Evolutionary conservation across 2,329 filamentous ascomycete genomes (phyloP).

Genomic region (Dryadomyces sulphureus): DNA sequence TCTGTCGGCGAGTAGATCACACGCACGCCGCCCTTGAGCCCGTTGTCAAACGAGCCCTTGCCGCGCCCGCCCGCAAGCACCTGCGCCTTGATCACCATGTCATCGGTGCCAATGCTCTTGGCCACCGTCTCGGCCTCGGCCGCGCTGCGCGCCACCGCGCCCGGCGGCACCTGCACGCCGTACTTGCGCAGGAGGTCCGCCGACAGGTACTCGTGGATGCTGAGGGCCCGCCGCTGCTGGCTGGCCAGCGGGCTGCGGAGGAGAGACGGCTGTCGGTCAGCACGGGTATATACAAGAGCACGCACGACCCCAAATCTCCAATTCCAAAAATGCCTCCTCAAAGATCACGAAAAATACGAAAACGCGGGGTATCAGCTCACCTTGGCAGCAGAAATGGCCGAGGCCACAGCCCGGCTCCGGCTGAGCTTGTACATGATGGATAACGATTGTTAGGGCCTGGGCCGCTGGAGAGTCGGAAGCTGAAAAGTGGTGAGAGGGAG

Average conservation of each 20-base stretch:
- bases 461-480: background rate
- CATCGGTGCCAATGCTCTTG: slow-evolving; percentile 79
- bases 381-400: slow-evolving; percentile 64
- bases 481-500: background rate
- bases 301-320: background rate
- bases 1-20: slow-evolving; percentile 96
- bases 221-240: slow-evolving; percentile 76
- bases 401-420: slow-evolving; percentile 65
- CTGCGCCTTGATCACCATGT: slow-evolving; percentile 99
- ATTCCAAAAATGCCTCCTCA: slow-evolving; percentile 1
- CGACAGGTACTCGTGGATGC: slow-evolving; percentile 97
- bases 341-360: slow-evolving; percentile 14
- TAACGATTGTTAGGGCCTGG: background rate
- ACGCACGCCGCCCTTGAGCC: slow-evolving; percentile 94
- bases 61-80: slow-evolving; percentile 94
- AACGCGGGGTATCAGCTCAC: slow-evolving; percentile 28
- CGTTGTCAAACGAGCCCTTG: slow-evolving; percentile 96
- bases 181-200: slow-evolving; percentile 84
- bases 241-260: slow-evolving; percentile 47
- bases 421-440: slow-evolving; percentile 72
- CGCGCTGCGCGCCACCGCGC: slow-evolving; percentile 66
- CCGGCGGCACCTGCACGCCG: slow-evolving; percentile 85
- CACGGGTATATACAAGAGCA: background rate
- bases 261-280: slow-evolving; percentile 9
- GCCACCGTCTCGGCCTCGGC: slow-evolving; percentile 86